Conservation (phyloP, 352 stramenopile genomes). For the Nothophytophthora sp. region DNA sequence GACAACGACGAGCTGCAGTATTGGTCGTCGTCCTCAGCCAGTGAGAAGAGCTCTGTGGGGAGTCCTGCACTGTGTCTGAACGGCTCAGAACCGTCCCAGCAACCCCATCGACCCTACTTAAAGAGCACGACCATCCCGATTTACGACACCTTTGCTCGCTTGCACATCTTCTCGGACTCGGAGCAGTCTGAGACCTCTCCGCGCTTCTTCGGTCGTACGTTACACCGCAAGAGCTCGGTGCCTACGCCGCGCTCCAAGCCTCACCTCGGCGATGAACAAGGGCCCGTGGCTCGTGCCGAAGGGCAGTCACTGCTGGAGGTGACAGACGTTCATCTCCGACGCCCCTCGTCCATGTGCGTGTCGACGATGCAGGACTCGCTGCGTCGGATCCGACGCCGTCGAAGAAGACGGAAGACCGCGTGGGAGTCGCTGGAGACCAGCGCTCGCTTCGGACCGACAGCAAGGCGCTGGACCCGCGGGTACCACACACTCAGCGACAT, state of each 20-base stretch:
- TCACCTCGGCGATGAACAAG: conserved; percentile 25
- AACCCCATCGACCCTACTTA: conserved; percentile 21
- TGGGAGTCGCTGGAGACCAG: conserved; percentile 68
- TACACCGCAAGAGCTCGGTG: conserved; percentile 59
- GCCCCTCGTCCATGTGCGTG: conserved; percentile 60
- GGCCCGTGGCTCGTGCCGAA: conserved; percentile 24
- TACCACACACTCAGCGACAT: conserved; percentile 69
- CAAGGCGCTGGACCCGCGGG: conserved; percentile 64
- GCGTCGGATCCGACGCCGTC: conserved; percentile 32
- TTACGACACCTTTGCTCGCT: conserved; percentile 31
- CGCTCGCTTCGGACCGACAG: conserved; percentile 53
- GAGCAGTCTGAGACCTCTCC: conserved; percentile 62
- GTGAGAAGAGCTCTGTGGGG: conserved; percentile 19
- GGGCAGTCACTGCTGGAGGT: conserved; percentile 56
- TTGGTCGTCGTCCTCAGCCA: conserved; percentile 27
- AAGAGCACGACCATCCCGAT: conserved; percentile 34
- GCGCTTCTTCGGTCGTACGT: conserved; percentile 22
- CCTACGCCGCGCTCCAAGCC: conserved; percentile 52
- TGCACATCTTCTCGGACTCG: conserved; percentile 44
- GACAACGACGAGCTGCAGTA: conserved; percentile 34
- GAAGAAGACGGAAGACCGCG: conserved; percentile 40
- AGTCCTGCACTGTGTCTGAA: conserved; percentile 5
- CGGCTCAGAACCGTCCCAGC: no score
- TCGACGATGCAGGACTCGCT: conserved; percentile 43
- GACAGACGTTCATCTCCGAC: conserved; percentile 50